Conservation (phyloP, 345 rosid species). For the Bruguiera parviflora region DNA sequence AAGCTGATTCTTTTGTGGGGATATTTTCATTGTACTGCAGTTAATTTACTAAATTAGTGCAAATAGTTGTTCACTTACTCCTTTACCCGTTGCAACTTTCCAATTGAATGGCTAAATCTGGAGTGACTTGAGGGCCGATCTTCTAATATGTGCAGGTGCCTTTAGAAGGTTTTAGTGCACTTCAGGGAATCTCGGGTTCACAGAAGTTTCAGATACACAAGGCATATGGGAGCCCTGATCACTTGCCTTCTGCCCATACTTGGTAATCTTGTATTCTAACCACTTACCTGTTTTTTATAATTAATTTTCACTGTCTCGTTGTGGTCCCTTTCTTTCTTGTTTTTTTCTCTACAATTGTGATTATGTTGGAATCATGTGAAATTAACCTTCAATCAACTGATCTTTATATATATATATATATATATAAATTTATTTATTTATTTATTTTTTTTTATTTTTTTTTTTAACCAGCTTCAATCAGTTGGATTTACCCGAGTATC, state of each 20-base stretch:
- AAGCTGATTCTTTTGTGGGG: no score
- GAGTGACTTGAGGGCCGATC: not conserved
- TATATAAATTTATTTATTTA: no score
- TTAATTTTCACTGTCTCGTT: not conserved
- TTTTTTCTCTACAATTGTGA: not conserved
- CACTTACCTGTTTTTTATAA: not conserved
- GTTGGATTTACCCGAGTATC: slow-evolving; percentile 94
- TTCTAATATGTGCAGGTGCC: slow-evolving; percentile 58
- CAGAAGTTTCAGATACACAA: slow-evolving; percentile 98
- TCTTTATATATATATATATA: no score
- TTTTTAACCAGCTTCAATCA: slow-evolving; percentile 77
- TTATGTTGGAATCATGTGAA: not conserved
- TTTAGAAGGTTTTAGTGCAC: slow-evolving; percentile 91
- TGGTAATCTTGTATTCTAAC: slow-evolving; percentile 42
- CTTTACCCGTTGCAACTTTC: no score
- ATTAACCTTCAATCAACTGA: slow-evolving; percentile 2
- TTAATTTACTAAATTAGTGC: no score
- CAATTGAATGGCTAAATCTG: not conserved
- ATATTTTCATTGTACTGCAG: no score
- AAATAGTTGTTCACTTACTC: no score
- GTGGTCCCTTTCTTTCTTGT: no score
- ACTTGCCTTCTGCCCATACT: slow-evolving; percentile 96
- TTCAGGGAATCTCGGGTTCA: slow-evolving; percentile 92
- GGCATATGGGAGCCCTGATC: slow-evolving; percentile 90
- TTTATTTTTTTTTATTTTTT: no score